phyloP scores from a whole-genome alignment of 768 basidiomycete species.

The Pulveroboletus frians region DNA sequence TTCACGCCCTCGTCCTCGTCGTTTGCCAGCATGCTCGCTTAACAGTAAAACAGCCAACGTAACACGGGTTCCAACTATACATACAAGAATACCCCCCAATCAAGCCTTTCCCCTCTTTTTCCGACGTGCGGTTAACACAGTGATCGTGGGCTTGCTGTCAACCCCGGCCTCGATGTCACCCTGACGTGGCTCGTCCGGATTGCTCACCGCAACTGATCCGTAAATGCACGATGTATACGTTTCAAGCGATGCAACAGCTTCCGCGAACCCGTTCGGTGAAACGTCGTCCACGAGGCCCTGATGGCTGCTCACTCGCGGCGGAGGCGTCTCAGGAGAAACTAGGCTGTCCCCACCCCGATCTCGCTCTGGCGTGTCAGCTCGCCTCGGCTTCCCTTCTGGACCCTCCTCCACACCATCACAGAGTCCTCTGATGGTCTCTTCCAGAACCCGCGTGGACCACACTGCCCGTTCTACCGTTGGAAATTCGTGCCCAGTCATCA shows the following conservation, averaged over 20 bases:
- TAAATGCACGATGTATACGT: slow-evolving; percentile 59
- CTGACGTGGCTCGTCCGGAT: slow-evolving; percentile 34
- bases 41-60: too few relatives aligned
- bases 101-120: slow-evolving; percentile 38
- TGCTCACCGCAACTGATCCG: slow-evolving; percentile 50
- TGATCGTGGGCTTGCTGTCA: slow-evolving; percentile 35
- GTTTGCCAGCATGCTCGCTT: too few relatives aligned
- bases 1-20: too few relatives aligned
- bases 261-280: slow-evolving; percentile 64
- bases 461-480: slow-evolving; percentile 57
- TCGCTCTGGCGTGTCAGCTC: slow-evolving; percentile 39
- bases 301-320: slow-evolving; percentile 28
- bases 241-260: slow-evolving; percentile 56
- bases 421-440: slow-evolving; percentile 61
- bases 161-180: slow-evolving; percentile 5
- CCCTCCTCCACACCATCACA: slow-evolving; percentile 54
- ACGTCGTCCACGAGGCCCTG: slow-evolving; percentile 37
- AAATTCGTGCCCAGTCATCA: slow-evolving; percentile 77
- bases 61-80: too few relatives aligned
- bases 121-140: slow-evolving; percentile 57
- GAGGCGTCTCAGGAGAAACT: slow-evolving; percentile 50
- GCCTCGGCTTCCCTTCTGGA: slow-evolving; percentile 10
- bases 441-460: slow-evolving; percentile 67
- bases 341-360: slow-evolving; percentile 24
- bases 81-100: slow-evolving; percentile 4